Base-by-base conservation (phyloP, 495 filamentous ascomycete genomes). In the Aspergillus olivimuriae region DNA sequence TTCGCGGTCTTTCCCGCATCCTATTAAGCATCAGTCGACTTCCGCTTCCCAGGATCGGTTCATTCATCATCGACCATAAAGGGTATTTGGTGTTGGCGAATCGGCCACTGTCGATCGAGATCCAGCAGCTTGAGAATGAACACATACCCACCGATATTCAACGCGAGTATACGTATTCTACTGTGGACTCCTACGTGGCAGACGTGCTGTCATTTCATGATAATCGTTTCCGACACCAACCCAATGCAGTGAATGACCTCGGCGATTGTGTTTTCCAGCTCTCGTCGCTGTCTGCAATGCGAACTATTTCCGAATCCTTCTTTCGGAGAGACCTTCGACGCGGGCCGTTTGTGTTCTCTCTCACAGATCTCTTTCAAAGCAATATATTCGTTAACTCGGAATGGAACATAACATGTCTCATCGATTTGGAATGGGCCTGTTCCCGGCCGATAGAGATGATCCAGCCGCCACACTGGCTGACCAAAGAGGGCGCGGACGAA, bases 391-490 rank as follows among this genome's bases (percentile, higher is more conserved):
- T 59, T 30, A 52, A 61, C 35, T 23, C 46, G 2, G 22, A 55
- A n/a, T 57, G 56, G 58, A 50, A 60, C 34, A 57, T 63, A 33
- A 62, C 26, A 11, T 60, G 36, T 28, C 30, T 66, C 3, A 41
- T 70, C 1, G 62, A 70, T 40, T 49, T 61, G 26, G 64, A 68
- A 47, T 70, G 58, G 64, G 60, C 62, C 4, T 68, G 63, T 46
- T 52, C 62, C 38, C 47, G 36, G 10, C 63, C 62, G 30, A 51
- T 55, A 4, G 59, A 69, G 47, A 60, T 63, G 55, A 49, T 64
- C 15, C 43, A 48, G 28, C 53, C 62, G 40, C 58, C 58, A 15
- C 47, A 53, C 26, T 69, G 62, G 65, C 46, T 70, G 30, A 56
- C 60, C 10, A 57, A 52, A 24, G 14, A 52, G 19, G 40, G 41